phyloP scores from a whole-genome alignment of 257 asterid genomes.

The Penstemon eatonii region DNA sequence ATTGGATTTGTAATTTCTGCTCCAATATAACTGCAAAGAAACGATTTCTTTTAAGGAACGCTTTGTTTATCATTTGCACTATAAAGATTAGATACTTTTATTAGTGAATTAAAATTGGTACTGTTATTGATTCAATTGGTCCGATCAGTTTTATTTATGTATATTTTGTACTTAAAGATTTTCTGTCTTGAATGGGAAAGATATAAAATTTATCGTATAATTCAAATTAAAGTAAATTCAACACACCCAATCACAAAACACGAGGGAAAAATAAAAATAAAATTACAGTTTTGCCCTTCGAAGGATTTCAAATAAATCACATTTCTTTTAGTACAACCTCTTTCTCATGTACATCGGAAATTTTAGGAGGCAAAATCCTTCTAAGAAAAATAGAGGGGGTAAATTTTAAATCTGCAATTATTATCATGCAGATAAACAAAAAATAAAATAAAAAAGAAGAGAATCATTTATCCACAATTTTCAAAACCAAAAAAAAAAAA shows the following conservation, averaged over 20 bases:
- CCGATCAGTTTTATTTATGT: neutral
- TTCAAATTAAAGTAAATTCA: neutral
- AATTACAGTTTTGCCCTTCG: neutral
- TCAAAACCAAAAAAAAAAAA: neutral
- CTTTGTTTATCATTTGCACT: no score
- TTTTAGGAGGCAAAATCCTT: slow-evolving; percentile 7
- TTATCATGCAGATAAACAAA: slow-evolving; percentile 41
- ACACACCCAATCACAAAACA: neutral
- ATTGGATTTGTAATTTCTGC: no score
- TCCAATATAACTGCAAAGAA: no score
- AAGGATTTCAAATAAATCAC: no score
- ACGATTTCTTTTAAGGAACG: no score
- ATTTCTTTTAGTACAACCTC: neutral
- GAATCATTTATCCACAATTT: slow-evolving; percentile 40
- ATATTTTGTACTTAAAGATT: neutral
- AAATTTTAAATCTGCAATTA: slow-evolving; percentile 35
- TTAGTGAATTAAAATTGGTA: no score
- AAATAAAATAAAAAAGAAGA: slow-evolving; percentile 22
- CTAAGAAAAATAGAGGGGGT: neutral
- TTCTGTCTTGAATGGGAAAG: neutral
- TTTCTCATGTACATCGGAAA: slow-evolving; percentile 11
- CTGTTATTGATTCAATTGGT: no score
- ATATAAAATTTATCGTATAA: no score
- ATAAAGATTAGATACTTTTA: no score
- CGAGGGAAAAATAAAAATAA: no score